Evolutionary conservation across 164 flowering plant species (phyloP).

Genomic region (Cinnamomum chago): DNA sequence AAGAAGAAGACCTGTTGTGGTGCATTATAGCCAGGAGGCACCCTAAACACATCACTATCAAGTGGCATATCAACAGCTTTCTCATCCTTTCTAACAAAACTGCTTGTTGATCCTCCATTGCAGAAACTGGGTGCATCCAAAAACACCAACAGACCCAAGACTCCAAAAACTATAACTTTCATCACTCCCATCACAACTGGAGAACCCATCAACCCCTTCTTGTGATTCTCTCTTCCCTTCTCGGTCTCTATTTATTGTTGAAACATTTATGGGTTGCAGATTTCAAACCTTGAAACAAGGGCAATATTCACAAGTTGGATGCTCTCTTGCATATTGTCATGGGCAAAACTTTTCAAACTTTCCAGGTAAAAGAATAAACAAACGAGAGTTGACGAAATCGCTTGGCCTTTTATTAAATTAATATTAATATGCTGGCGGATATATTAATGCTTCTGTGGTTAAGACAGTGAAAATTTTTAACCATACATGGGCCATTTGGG

Average conservation of each 20-base stretch:
- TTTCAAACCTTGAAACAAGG: background rate
- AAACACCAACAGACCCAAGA: background rate
- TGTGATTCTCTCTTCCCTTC: background rate
- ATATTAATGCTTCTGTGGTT: too few species aligned
- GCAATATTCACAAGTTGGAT: background rate
- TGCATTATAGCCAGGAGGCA: slow-evolving; percentile 48
- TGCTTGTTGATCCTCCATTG: slow-evolving; percentile 38
- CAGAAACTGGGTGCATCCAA: slow-evolving; percentile 15
- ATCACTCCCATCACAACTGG: background rate
- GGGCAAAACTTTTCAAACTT: background rate
- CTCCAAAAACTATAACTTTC: background rate
- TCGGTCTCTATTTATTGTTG: too few species aligned
- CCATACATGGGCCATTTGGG: too few species aligned
- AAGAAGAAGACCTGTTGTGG: slow-evolving; percentile 38
- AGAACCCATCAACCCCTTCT: too few species aligned
- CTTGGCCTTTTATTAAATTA: too few species aligned
- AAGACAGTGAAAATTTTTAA: too few species aligned
- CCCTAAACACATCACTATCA: slow-evolving; percentile 24
- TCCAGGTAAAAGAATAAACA: too few species aligned
- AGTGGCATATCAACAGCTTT: slow-evolving; percentile 36
- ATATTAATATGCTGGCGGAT: too few species aligned
- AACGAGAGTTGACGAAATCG: too few species aligned
- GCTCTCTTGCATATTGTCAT: background rate
- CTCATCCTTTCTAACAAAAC: slow-evolving; percentile 26
- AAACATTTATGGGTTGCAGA: background rate